Evolutionary conservation across 257 asterid species (phyloP), one percentile per base, ranked within the genome.

Genomic region (Fraxinus anomala): DNA sequence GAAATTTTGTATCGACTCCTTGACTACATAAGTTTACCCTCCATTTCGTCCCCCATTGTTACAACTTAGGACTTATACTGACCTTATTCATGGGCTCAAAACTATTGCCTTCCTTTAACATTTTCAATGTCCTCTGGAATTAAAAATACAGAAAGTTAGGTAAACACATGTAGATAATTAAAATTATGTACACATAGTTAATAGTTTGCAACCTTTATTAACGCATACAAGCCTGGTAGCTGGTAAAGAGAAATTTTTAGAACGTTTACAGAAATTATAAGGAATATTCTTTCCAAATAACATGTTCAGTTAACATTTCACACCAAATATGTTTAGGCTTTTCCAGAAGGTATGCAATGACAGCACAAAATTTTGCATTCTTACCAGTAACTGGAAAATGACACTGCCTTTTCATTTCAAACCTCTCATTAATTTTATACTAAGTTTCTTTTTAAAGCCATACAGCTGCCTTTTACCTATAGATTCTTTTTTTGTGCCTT

Each of bases 361-460:
- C 28, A 56, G 10, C 66, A n/a, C 66, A 24, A 61, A 26, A 61
- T 61, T 61, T 63, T 63, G 17, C 69, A 10, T 26, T 13, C 16
- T 23, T 26, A 63, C 34, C 33, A 63, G 28, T 63, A 8, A 63
- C 34, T 63, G 36, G 17, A 12, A 63, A 63, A 26, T 1, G 8
- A 26, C 21, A 31, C 6, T 63, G 69, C 69, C 2, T 63, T 26
- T 26, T 63, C 34, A 10, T 63, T 10, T 63, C 34, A 12, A 63
- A 26, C 36, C 34, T 24, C 2, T 11, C 34, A 11, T 63, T 63
- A 23, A 63, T 63, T 63, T 9, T 21, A 70, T 33, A 33, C 75
- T 39, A 21, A 28, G 17, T 77, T 81, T 37, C 24, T 31, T 44
- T 33, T 63, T n/a, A 12, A 66, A 31, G 16, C 33, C 33, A 79